A percentile compares a stretch with the other conserved stretches of the same genome.
These are phyloP conservation scores for Juglanconis juglandina DNA, from an alignment of 2,329 filamentous ascomycete species.

Conservation along the genomic window DNA sequence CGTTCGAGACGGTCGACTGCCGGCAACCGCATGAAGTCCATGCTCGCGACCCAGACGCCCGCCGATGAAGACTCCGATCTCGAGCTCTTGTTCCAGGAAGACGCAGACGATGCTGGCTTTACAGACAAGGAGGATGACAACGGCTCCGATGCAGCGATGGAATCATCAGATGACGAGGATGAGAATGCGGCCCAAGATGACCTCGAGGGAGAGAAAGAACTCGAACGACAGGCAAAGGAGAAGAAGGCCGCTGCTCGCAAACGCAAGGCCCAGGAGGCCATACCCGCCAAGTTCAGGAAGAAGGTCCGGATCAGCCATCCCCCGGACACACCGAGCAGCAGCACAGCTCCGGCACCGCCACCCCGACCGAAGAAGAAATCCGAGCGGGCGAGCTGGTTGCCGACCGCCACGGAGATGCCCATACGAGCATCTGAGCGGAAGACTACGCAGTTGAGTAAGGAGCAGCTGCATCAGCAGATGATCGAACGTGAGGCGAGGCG, in stretches of 20 bases:
- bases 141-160: constrained; percentile 76
- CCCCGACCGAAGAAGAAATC: constrained; percentile 58
- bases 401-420: constrained; percentile 50
- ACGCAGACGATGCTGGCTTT: constrained; percentile 66
- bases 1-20: constrained; percentile 76
- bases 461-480: constrained; percentile 67
- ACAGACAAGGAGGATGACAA: constrained; percentile 63
- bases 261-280: constrained; percentile 73
- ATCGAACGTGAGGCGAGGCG: constrained; percentile 68
- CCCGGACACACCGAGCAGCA: constrained; percentile 35
- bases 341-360: constrained; percentile 34
- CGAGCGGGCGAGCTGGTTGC: constrained; percentile 57
- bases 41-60: constrained; percentile 71
- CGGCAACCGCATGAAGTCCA: constrained; percentile 76
- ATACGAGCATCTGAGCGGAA: constrained; percentile 56
- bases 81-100: constrained; percentile 73
- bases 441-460: constrained; percentile 58
- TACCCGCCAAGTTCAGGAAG: constrained; percentile 68
- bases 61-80: constrained; percentile 52
- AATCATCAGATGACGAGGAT: constrained; percentile 81
- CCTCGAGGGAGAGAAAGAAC: constrained; percentile 79
- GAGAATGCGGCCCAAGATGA: constrained; percentile 64
- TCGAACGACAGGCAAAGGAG: constrained; percentile 72
- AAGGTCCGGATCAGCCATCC: constrained; percentile 69
- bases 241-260: constrained; percentile 68